Conservation (phyloP, 176 grass and related monocot species). For the Carex kokanica region DNA sequence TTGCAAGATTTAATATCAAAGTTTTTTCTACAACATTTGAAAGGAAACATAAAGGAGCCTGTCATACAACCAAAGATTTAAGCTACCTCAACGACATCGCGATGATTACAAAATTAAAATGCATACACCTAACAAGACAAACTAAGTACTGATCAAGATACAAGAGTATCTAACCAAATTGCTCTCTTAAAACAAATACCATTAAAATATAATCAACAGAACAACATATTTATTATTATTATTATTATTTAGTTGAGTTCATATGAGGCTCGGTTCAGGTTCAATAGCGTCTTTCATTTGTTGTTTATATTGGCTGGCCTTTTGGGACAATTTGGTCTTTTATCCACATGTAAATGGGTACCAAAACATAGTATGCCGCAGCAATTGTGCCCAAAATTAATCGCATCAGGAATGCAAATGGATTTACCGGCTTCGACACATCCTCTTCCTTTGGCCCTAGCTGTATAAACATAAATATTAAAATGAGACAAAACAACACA, state of each 20-base stretch:
- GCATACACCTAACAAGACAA: slow-evolving; percentile 10
- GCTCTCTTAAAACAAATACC: neutral
- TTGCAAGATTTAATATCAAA: too few relatives aligned
- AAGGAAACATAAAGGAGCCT: neutral
- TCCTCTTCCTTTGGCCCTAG: slow-evolving; percentile 88
- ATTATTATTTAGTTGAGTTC: neutral
- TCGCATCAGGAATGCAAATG: slow-evolving; percentile 59
- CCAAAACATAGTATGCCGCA: slow-evolving; percentile 78
- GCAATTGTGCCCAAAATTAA: slow-evolving; percentile 69
- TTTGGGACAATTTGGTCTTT: slow-evolving; percentile 94
- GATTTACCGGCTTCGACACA: slow-evolving; percentile 69
- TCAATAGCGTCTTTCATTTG: neutral
- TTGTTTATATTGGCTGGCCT: slow-evolving; percentile 73
- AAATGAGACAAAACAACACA: neutral
- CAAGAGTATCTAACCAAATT: slow-evolving; percentile 14
- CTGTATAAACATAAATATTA: slow-evolving; percentile 35
- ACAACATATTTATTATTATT: neutral
- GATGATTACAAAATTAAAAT: neutral
- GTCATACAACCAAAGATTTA: neutral
- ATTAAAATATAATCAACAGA: slow-evolving; percentile 10
- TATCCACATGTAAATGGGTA: slow-evolving; percentile 99
- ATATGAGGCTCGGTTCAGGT: neutral
- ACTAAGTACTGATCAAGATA: neutral
- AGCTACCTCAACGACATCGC: neutral
- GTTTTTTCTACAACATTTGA: neutral